phyloP scores from a whole-genome alignment of 768 basidiomycete species.

The Tricholoma flavovirens region DNA sequence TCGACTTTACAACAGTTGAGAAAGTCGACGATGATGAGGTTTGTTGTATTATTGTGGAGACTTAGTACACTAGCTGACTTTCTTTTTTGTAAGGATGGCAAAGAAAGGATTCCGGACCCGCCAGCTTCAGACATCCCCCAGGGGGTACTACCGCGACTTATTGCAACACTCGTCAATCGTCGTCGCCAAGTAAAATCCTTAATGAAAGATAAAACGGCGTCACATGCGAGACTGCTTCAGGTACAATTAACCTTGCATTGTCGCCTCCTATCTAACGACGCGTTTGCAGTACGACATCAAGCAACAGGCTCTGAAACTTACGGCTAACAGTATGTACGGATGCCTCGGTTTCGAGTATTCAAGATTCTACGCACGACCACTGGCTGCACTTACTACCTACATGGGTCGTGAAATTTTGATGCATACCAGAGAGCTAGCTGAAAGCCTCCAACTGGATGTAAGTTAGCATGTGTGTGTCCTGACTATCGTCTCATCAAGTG shows the following conservation, averaged over 20 bases:
- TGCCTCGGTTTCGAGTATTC: slow-evolving; percentile 98
- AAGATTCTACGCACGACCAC: slow-evolving; percentile 90
- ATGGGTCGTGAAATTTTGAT: slow-evolving; percentile 97
- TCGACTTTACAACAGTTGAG: slow-evolving; percentile 96
- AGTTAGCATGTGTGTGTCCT: slow-evolving; percentile 20
- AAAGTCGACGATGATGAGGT: slow-evolving; percentile 58
- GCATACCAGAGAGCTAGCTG: slow-evolving; percentile 87
- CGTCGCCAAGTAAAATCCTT: slow-evolving; percentile 86
- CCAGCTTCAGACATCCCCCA: slow-evolving; percentile 65
- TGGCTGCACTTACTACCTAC: slow-evolving; percentile 96
- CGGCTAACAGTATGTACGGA: slow-evolving; percentile 99
- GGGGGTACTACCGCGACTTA: slow-evolving; percentile 94
- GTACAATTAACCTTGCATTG: slow-evolving; percentile 31
- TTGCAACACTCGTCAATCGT: slow-evolving; percentile 90
- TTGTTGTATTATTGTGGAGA: slow-evolving; percentile 8
- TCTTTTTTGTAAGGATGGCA: slow-evolving; percentile 34
- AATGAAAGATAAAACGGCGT: slow-evolving; percentile 83
- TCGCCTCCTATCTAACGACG: not conserved
- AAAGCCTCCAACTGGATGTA: slow-evolving; percentile 85
- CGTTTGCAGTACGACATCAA: slow-evolving; percentile 84
- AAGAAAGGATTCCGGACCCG: slow-evolving; percentile 88
- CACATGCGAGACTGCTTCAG: slow-evolving; percentile 76
- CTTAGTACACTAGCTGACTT: not conserved
- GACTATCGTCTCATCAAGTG: not conserved
- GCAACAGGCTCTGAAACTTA: slow-evolving; percentile 94